Base-by-base conservation (phyloP, 441 rosid species). In the Populus hybrid region DNA sequence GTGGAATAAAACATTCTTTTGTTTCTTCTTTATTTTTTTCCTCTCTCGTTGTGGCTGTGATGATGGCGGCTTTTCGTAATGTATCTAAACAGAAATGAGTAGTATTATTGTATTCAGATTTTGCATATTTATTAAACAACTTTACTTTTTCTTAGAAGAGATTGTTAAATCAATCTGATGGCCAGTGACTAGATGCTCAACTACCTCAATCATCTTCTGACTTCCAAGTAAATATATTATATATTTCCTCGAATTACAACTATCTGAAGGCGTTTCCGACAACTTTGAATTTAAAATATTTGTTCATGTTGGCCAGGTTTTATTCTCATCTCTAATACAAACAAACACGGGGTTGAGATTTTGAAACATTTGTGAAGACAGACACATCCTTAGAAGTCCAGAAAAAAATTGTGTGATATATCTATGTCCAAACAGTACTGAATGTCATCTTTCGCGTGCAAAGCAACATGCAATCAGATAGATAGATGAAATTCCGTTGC, bases 141-240 rank as follows among this genome's bases (percentile, higher is more conserved):
- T 70, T 28, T 63, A 65, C 46, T 68, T 68, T 34, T 65, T 64
- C 11, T 46, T 69, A 1, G 18, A 72, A 50, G 21, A 53, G 75
- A 12, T 64, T 46, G 40, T 35, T 70, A 12, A 67, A 12, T 46
- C 57, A 16, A 34, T 36, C 68, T 53, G 63, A 78, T 82, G 85
- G 71, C 26, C 35, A 72, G 38, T 82, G 87, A 85, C 79, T 80
- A 74, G 82, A 76, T 74, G 70, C 81, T 77, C 85, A 80, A 77
- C 81, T 6, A 80, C 75, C 36, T 65, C 83, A 64, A 74, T 81
- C 72, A 75, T 74, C 26, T 67, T 46, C 32, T 9, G 5, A 9
- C 66, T 1, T 61, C 65, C 1, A 23, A 26, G 4, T 69, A 21
- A 66, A 19, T 36, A 6, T 30, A 35, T n/a, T 72, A 63, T 10